Conservation (phyloP, 2,329 filamentous ascomycete genomes). For the Leptographium flavum region DNA sequence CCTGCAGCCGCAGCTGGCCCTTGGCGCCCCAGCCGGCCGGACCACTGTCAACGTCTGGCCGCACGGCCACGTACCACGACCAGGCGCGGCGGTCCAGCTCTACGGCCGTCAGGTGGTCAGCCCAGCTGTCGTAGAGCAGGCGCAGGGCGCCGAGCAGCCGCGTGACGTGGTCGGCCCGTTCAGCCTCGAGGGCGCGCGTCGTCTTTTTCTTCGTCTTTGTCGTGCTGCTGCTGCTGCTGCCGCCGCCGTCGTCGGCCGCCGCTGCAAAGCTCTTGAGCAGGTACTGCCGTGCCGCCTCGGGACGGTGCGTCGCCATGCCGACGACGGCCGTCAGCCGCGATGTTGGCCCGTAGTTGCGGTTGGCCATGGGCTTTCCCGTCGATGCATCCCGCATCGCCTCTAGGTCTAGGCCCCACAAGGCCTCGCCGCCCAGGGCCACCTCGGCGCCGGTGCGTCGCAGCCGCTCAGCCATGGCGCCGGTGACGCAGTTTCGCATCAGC, state of each 20-base stretch:
- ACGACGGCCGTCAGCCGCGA: constrained; percentile 20
- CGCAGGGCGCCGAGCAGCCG: constrained; percentile 58
- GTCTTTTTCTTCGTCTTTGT: constrained; percentile 39
- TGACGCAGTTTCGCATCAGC: constrained; percentile 43
- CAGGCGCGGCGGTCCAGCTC: constrained; percentile 68
- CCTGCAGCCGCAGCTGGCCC: constrained; percentile 49
- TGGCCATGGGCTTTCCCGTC: constrained; percentile 11
- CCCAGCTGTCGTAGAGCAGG: constrained; percentile 62
- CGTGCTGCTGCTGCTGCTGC: too few relatives aligned
- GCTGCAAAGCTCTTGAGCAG: constrained; percentile 45
- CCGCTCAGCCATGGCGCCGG: constrained; percentile 38
- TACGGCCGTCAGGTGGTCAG: constrained; percentile 38
- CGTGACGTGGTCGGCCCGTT: constrained; percentile 56
- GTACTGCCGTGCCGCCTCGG: constrained; percentile 51
- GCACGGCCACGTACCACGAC: constrained; percentile 65
- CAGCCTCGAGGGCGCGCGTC: constrained; percentile 32
- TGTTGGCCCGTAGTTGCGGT: neutral
- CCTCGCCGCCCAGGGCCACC: constrained; percentile 31
- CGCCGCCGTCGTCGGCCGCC: constrained; percentile 16
- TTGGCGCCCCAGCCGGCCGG: constrained; percentile 75
- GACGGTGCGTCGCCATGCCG: constrained; percentile 58
- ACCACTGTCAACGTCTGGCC: constrained; percentile 63
- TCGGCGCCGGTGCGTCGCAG: constrained; percentile 27
- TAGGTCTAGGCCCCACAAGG: constrained; percentile 46
- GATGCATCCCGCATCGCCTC: constrained; percentile 28